Evolutionary conservation across 768 basidiomycete species (phyloP), one percentile per base, ranked within the genome.

Genomic region (Mrakia blollopis): DNA sequence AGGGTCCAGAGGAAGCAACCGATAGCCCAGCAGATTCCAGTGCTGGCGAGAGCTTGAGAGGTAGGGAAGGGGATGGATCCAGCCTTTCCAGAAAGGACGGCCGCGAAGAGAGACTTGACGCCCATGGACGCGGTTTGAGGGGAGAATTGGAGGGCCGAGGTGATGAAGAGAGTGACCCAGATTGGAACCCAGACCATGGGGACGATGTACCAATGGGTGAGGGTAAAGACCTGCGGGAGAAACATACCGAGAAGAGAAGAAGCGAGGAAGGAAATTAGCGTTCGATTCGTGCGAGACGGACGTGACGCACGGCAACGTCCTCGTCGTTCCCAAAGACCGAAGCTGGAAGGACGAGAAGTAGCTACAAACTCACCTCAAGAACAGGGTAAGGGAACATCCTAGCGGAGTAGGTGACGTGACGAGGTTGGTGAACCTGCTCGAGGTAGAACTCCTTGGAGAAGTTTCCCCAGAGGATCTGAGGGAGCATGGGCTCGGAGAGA

Each of bases 381-480:
- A 90, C 92, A n/a, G 77, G 77, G 25, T 47, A 77, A 9, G 76
- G 76, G 82, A 99, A 98, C 77, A 99, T 85, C 79, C 93, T 89
- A 2, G 95, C 94, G 25, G 92, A 90, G 72, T 92, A 87, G 10
- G 88, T 84, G 72, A 95, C 84, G 83, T 95, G 95, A 61, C 97
- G 88, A 1, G 97, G 96, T 83, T 98, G 94, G 83, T 99, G 97
- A 0, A 99, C 92, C 83, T 99, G 97, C 80, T 93, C 88, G 70
- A 99, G 86, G 82, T 99, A 99, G 83, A 94, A 98, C 5, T 91
- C 89, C 86, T 99, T 99, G 82, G 89, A 91, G 82, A 92, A 97
- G 83, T 94, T 91, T 23, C 89, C 88, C 79, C 89, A 85, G 92
- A 91, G 94, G 78, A 99, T 88, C 84, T 99, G 97, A 83, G 86